A percentile compares a stretch with the other conserved stretches of the same genome.
These are phyloP conservation scores for Trypanosoma conorhini DNA, from an alignment of 208 protist genomes.

Conservation along the genomic window DNA sequence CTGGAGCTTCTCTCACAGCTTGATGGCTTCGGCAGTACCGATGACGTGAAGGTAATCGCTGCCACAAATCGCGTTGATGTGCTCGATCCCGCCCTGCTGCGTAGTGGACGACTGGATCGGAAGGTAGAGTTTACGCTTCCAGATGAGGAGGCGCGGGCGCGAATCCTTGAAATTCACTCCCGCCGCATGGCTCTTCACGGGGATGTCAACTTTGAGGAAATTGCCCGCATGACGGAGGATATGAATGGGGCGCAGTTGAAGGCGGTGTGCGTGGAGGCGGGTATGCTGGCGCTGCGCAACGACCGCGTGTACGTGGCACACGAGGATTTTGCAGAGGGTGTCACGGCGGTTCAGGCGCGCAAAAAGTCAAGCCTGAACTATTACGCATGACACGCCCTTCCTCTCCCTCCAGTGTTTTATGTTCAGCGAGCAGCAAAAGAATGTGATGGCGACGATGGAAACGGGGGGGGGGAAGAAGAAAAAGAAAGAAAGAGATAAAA, in stretches of 20 bases:
- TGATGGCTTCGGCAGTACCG: slow-evolving; percentile 98
- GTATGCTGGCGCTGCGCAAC: slow-evolving; percentile 99
- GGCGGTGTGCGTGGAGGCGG: slow-evolving; percentile 99
- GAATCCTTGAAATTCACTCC: slow-evolving; percentile 99
- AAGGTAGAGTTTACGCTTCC: slow-evolving; percentile 99
- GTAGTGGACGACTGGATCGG: slow-evolving; percentile 99
- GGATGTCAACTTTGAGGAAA: slow-evolving; percentile 99
- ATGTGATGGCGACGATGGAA: not conserved
- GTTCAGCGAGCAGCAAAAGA: not conserved
- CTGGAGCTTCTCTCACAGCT: slow-evolving; percentile 99
- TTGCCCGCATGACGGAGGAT: slow-evolving; percentile 98
- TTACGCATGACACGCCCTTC: slow-evolving; percentile 94
- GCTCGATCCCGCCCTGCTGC: slow-evolving; percentile 99
- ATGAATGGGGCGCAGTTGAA: slow-evolving; percentile 99
- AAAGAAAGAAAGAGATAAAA: slow-evolving; percentile 1
- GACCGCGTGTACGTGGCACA: slow-evolving; percentile 92
- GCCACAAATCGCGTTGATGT: slow-evolving; percentile 99
- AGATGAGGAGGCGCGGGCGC: slow-evolving; percentile 97
- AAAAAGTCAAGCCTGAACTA: slow-evolving; percentile 99
- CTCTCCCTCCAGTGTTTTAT: not conserved
- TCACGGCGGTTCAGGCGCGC: slow-evolving; percentile 98
- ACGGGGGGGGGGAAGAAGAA: not conserved
- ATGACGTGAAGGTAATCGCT: slow-evolving; percentile 99
- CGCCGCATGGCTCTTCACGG: slow-evolving; percentile 98
- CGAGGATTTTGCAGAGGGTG: slow-evolving; percentile 99